Evolutionary conservation across 2,329 filamentous ascomycete genomes (phyloP), one percentile per base, ranked within the genome.

Genomic region (Neurospora crassa): DNA sequence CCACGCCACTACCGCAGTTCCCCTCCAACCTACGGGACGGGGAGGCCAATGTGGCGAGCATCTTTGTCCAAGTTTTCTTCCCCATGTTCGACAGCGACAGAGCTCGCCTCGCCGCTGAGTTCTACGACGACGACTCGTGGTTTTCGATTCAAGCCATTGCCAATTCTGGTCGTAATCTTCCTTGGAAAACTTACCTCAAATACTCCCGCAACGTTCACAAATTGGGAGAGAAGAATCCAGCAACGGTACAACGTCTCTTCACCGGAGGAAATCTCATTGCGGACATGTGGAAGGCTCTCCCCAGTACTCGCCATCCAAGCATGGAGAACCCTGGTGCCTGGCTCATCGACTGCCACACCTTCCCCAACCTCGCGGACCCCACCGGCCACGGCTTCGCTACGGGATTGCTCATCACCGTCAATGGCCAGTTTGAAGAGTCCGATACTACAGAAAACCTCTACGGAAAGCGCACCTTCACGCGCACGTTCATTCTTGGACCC

Each of bases 391-490:
- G 85, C 73, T 79, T 82, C 0, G 82, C 83, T 24, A 92, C 95
- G 24, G 91, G 93, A 8, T 87, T 96, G 74, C 86, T 92, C 68
- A 87, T 96, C 75, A 90, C 87, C 8, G 86, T 95, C n/a, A 92
- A 96, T 76, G 92, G 93, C 73, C 92, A 95, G 77, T 96, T 93
- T 72, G 90, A 95, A 68, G 94, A 97, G 78, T 83, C 90, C 20
- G 88, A 92, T 75, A 79, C 82, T 3, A 80, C 81, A 18, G 86
- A 85, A 29, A 83, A 85, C 68, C 85, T 87, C 67, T 86, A 86
- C 63, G 85, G 88, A 45, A 88, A 90, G 75, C 90, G 93, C 72
- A 93, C 91, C 79, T 97, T 97, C 80, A 93, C 94, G 70, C 89
- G 94, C 69, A 91, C 89, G 0, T 93, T 96, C 78, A 83, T 94